phyloP scores from a whole-genome alignment of 495 filamentous ascomycete species.

The Neurospora sp. region DNA sequence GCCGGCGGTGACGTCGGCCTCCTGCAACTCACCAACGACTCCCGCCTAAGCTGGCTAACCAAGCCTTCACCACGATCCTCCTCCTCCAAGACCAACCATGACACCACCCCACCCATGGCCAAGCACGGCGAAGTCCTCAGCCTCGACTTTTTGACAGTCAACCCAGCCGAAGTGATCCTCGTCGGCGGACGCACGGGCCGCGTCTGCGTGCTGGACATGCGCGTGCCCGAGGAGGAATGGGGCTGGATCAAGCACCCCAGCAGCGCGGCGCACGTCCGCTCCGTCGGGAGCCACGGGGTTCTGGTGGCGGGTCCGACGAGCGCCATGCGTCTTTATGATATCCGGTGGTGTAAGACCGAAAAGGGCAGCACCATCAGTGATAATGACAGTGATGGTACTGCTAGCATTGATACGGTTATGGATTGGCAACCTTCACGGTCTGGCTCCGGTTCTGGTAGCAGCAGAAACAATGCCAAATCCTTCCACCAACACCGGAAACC shows the following conservation, averaged over 20 bases:
- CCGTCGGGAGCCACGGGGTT: constrained; percentile 22
- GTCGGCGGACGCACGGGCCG: constrained; percentile 28
- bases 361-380: neutral
- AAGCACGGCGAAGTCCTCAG: constrained; percentile 13
- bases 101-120: neutral
- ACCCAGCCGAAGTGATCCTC: constrained; percentile 18
- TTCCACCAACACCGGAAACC: neutral
- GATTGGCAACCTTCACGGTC: neutral
- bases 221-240: constrained; percentile 13
- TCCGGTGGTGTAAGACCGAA: constrained; percentile 12
- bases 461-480: neutral
- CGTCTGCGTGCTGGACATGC: constrained; percentile 25
- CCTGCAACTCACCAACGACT: constrained; percentile 2
- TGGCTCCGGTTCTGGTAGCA: constrained; percentile 3
- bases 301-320: constrained; percentile 28
- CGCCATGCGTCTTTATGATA: constrained; percentile 30
- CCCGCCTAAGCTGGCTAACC: constrained; percentile 6
- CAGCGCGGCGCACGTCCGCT: constrained; percentile 23
- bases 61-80: neutral
- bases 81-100: neutral
- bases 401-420: neutral
- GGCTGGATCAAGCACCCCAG: constrained; percentile 16
- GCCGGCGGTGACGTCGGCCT: constrained; percentile 26
- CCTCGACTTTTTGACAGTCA: constrained; percentile 18
- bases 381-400: neutral